A percentile compares a stretch with the other conserved stretches of the same genome.
Evolutionary conservation across 495 filamentous ascomycete genomes (phyloP).

Genomic region (Xylaria flabelliformis): DNA sequence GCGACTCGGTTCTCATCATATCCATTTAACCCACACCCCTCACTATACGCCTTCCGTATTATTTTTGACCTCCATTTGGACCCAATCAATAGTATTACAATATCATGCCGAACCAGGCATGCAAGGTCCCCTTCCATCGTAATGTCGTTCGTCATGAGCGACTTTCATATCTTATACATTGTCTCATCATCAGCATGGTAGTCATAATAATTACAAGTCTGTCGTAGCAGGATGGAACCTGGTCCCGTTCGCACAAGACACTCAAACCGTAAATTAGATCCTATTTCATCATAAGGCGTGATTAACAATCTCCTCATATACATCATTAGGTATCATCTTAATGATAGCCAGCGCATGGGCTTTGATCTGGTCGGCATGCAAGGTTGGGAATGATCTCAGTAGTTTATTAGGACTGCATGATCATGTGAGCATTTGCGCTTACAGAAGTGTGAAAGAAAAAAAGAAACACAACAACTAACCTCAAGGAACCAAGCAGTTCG

Average conservation of each 20-base stretch:
- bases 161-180: not conserved
- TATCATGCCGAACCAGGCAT: not conserved
- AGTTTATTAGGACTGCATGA: conserved; percentile 81
- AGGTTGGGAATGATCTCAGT: conserved; percentile 83
- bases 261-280: not conserved
- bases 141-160: conserved; percentile 4
- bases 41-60: not conserved
- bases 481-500: conserved; percentile 77
- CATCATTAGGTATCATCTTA: conserved; percentile 81
- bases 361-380: conserved; percentile 83
- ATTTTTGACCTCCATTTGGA: not conserved
- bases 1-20: not conserved
- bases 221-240: not conserved
- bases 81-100: conserved; percentile 11
- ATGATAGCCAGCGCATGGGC: conserved; percentile 78
- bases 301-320: conserved; percentile 86
- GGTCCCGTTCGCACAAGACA: too few species aligned
- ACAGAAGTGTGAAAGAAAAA: not conserved
- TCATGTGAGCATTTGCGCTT: conserved; percentile 27
- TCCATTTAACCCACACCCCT: not conserved
- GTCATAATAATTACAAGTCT: conserved; percentile 22
- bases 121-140: conserved; percentile 5
- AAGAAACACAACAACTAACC: conserved; percentile 58
- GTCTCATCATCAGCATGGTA: conserved; percentile 10
- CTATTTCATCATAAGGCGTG: conserved; percentile 71